Conservation (phyloP, 2,329 filamentous ascomycete species). For the Ophiocordyceps robertsii region DNA sequence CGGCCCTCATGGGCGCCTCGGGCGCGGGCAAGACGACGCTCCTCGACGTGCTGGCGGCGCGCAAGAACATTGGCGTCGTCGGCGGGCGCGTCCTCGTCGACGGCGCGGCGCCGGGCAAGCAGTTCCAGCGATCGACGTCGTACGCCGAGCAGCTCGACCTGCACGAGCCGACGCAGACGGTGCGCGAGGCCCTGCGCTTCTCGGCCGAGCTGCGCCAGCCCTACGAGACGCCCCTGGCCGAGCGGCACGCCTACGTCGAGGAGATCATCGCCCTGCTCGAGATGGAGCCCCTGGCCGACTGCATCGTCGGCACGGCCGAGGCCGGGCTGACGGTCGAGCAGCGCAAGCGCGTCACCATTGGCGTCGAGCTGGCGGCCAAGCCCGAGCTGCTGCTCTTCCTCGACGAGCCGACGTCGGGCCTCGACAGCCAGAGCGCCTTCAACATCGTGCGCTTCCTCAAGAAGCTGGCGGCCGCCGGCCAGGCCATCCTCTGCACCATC, state of each 20-base stretch:
- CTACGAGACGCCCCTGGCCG: slow-evolving; percentile 34
- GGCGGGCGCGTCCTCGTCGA: slow-evolving; percentile 44
- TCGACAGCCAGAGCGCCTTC: slow-evolving; percentile 51
- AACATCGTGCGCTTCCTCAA: slow-evolving; percentile 69
- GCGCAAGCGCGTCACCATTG: slow-evolving; percentile 73
- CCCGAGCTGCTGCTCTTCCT: slow-evolving; percentile 65
- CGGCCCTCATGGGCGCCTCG: slow-evolving; percentile 69
- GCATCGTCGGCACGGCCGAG: slow-evolving; percentile 45
- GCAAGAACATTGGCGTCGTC: slow-evolving; percentile 50
- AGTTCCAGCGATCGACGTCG: slow-evolving; percentile 48
- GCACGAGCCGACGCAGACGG: slow-evolving; percentile 48
- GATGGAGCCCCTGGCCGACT: slow-evolving; percentile 45
- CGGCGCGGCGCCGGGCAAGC: slow-evolving; percentile 38
- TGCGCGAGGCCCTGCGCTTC: slow-evolving; percentile 50
- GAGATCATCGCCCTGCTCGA: slow-evolving; percentile 46
- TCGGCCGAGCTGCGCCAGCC: slow-evolving; percentile 48
- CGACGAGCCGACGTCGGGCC: slow-evolving; percentile 65
- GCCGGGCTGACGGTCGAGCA: slow-evolving; percentile 58
- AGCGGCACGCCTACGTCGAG: slow-evolving; percentile 47
- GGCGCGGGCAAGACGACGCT: slow-evolving; percentile 83
- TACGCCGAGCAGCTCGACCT: slow-evolving; percentile 51
- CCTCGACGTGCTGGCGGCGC: slow-evolving; percentile 56
- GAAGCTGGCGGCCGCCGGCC: slow-evolving; percentile 65
- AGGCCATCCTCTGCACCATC: slow-evolving; percentile 83
- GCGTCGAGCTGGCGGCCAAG: slow-evolving; percentile 77